phyloP scores from a whole-genome alignment of 2,329 filamentous ascomycete genomes.

The Blastomyces gilchristii region DNA sequence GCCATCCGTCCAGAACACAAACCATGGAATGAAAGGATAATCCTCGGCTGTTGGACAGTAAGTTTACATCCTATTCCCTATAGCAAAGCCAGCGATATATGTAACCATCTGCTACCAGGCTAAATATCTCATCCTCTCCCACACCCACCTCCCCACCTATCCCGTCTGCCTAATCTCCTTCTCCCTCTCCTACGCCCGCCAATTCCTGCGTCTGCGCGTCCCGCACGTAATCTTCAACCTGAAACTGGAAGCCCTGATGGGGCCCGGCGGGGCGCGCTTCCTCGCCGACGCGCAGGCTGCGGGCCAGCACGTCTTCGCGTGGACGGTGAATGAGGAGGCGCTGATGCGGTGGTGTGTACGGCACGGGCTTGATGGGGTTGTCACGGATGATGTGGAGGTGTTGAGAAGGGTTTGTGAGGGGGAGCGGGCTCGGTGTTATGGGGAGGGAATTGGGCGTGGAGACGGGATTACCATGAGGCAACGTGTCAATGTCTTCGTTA shows the following conservation, averaged over 20 bases:
- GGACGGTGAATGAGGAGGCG: constrained; percentile 74
- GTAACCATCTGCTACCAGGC: constrained; percentile 33
- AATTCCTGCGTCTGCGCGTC: constrained; percentile 56
- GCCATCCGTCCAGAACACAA: constrained; percentile 38
- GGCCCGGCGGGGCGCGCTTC: constrained; percentile 57
- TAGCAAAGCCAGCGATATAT: constrained; percentile 21
- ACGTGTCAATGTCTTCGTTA: not conserved
- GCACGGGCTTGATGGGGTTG: constrained; percentile 61
- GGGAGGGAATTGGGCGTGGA: not conserved
- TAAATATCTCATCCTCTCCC: constrained; percentile 56
- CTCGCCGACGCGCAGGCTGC: constrained; percentile 48
- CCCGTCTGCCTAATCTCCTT: constrained; percentile 35
- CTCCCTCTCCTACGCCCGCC: constrained; percentile 50
- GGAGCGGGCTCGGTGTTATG: not conserved
- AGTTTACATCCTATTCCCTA: constrained; percentile 50
- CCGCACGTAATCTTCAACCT: constrained; percentile 71
- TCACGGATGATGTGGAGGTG: constrained; percentile 65
- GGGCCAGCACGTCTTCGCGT: constrained; percentile 57
- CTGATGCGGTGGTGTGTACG: constrained; percentile 75
- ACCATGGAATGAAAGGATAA: constrained; percentile 62
- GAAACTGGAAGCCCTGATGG: constrained; percentile 56
- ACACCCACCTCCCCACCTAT: constrained; percentile 40
- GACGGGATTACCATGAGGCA: not conserved
- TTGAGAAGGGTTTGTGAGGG: constrained; percentile 6
- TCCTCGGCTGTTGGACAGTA: constrained; percentile 73